Percentiles rank a stretch among this genome's conserved stretches.
These are phyloP conservation scores for Telopea speciosissima DNA, from an alignment of 177 flowering plant species.

Conservation along the genomic window DNA sequence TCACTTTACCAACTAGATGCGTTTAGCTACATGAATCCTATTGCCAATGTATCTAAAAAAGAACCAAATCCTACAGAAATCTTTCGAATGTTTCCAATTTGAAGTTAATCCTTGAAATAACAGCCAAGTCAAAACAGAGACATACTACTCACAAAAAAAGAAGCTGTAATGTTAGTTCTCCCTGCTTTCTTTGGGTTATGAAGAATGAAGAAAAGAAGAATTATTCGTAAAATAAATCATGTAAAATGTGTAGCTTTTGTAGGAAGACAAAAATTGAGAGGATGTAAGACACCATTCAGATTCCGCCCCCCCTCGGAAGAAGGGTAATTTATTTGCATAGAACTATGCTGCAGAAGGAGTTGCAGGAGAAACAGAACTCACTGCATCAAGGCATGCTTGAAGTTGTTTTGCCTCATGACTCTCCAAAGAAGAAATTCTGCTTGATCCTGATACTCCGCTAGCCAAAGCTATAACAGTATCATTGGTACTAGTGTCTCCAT, in stretches of 20 bases:
- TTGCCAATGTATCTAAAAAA: background rate
- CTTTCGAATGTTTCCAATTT: no score
- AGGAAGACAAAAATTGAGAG: background rate
- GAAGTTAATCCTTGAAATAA: background rate
- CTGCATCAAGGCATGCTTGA: constrained; percentile 91
- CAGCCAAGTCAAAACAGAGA: background rate
- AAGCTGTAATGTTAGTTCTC: background rate
- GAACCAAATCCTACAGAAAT: background rate
- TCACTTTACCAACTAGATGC: background rate
- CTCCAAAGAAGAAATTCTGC: constrained; percentile 49
- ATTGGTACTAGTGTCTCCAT: constrained; percentile 98
- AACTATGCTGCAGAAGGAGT: background rate
- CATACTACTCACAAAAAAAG: background rate
- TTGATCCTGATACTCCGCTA: constrained; percentile 84
- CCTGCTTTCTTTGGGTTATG: no score
- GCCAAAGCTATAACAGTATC: constrained; percentile 97
- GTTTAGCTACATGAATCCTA: background rate
- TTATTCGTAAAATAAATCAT: no score
- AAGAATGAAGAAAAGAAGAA: background rate
- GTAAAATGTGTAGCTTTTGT: background rate
- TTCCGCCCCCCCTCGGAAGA: background rate
- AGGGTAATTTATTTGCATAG: background rate
- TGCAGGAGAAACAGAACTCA: constrained; percentile 25
- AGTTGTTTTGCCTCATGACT: constrained; percentile 67
- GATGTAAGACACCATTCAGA: background rate